Base-by-base conservation (phyloP, 2,329 filamentous ascomycete genomes). In the Plectosphaerella sp. region DNA sequence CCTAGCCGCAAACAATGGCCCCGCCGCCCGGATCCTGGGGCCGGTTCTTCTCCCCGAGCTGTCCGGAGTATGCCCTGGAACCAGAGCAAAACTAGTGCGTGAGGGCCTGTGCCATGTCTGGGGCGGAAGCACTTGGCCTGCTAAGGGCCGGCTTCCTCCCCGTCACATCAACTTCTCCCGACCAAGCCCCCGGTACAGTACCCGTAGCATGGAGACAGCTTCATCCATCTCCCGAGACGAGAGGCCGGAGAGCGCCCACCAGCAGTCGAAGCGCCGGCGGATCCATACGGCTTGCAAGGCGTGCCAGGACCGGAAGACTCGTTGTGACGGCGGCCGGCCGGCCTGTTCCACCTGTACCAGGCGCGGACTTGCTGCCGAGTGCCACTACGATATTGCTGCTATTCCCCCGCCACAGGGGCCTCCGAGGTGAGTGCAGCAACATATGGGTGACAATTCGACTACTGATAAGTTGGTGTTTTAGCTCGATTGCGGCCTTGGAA, bases 271-370 rank as follows among this genome's bases (percentile, higher is more conserved):
- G n/a, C 50, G 50, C 5, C 43, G 50, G n/a, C 25, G 45, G 36
- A 41, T 48, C 16, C 50, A 51, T 24, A 51, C 50, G 22, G 50
- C 50, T 5, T 51, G 50, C 35, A 46, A 33, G 28, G 37, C 18
- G 7, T 51, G 50, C 43, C 50, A 51, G 25, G 50, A 51, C 24
- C 50, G 50, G 5, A 51, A 51, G 36, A 51, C 45, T 18, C 28
- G 45, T 16, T 51, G 50, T n/a, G 50, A 51, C 35, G 50, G 50
- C 15, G 24, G 33, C 14, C 42, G 50, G 2, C 50, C 50, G 20
- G 50, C 45, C 14, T 51, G 50, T 39, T 51, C 50, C 10, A 25
- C 50, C 3, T 51, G 50, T 24, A 33, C 36, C 16, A 47, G 50
- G 45, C 43, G 50, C 3, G 50, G 50, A 7, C n/a, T 51, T 25